These are phyloP conservation scores for Paecilomyces sp. DNA, from an alignment of 2,329 filamentous ascomycete genomes.

Conservation along the genomic window DNA sequence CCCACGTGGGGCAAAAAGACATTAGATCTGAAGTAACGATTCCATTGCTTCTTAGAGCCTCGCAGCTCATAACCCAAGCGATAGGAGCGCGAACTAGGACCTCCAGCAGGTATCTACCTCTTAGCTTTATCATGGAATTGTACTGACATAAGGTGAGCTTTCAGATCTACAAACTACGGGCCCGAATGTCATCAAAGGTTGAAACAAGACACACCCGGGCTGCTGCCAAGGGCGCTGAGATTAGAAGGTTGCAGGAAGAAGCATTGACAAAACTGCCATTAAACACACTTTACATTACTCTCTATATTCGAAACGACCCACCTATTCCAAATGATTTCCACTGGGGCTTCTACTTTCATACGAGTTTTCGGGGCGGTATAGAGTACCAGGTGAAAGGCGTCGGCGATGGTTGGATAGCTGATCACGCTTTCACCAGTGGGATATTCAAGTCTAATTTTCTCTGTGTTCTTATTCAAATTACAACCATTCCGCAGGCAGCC, in stretches of 20 bases:
- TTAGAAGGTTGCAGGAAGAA: not conserved
- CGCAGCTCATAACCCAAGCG: too few relatives aligned
- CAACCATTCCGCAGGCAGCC: constrained; percentile 8
- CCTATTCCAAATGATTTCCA: constrained; percentile 19
- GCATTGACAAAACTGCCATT: not conserved
- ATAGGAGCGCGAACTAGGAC: too few relatives aligned
- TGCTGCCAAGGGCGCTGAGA: not conserved
- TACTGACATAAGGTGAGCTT: not conserved
- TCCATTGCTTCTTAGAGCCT: too few relatives aligned
- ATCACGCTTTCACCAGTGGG: constrained; percentile 9
- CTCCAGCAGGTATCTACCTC: too few relatives aligned
- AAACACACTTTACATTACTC: constrained; percentile 9
- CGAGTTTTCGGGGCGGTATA: constrained; percentile 5
- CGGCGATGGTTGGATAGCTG: constrained; percentile 3
- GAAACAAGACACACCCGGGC: not conserved
- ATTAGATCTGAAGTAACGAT: too few relatives aligned
- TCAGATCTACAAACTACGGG: not conserved
- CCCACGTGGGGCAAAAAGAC: too few relatives aligned
- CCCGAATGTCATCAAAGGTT: not conserved
- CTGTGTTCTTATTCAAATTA: constrained; percentile 14
- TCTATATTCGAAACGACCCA: constrained; percentile 18
- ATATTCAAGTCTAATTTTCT: constrained; percentile 14
- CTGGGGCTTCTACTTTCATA: constrained; percentile 22
- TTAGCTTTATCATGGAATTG: too few relatives aligned
- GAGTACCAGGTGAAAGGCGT: constrained; percentile 17